phyloP scores from a whole-genome alignment of 257 asterid genomes.

The Hygrophila difformis region DNA sequence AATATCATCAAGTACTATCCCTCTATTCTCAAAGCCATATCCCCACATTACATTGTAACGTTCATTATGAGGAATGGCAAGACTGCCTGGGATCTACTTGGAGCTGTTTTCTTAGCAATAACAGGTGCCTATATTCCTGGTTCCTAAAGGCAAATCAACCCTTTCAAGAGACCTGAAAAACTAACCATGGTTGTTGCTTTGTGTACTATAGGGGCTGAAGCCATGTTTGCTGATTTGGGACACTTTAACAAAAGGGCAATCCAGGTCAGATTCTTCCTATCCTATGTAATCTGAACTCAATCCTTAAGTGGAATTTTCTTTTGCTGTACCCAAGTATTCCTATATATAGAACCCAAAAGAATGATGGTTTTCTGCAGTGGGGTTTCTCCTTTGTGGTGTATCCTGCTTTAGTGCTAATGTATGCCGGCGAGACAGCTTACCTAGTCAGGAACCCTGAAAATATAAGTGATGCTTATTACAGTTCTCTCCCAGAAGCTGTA shows the following conservation, averaged over 20 bases:
- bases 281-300: no score
- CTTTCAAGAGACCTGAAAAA: no score
- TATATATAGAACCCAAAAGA: no score
- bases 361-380: slow-evolving; percentile 28
- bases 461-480: slow-evolving; percentile 47
- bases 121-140: no score
- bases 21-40: slow-evolving; percentile 58
- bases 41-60: slow-evolving; percentile 70
- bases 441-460: slow-evolving; percentile 47
- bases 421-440: slow-evolving; percentile 69
- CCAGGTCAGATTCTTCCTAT: no score
- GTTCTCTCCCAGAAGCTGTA: slow-evolving; percentile 42
- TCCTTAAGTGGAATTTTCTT: no score
- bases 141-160: no score
- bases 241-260: no score
- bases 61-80: slow-evolving; percentile 65
- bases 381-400: slow-evolving; percentile 59
- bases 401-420: slow-evolving; percentile 47
- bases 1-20: slow-evolving; percentile 75
- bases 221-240: no score
- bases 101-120: slow-evolving; percentile 81
- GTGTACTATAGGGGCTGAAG: no score
- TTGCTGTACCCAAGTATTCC: no score
- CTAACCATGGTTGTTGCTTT: no score
- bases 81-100: slow-evolving; percentile 89